These are phyloP conservation scores for Ogataea paraovalis DNA, from an alignment of 805 yeast genomes.

Conservation along the genomic window DNA sequence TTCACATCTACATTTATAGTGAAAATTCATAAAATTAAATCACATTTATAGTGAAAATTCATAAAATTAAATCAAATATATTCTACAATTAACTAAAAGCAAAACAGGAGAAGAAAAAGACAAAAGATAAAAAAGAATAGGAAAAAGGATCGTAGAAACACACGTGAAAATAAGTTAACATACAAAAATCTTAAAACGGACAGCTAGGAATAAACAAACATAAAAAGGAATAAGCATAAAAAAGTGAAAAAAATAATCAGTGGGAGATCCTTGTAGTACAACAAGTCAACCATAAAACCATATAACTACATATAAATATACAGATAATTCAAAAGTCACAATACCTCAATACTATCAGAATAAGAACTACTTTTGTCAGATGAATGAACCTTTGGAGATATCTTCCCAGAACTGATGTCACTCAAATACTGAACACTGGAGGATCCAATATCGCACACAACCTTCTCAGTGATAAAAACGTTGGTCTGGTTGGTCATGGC, in stretches of 20 bases:
- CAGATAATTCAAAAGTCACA: not conserved
- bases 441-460: conserved; percentile 8
- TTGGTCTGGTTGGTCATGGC: conserved; percentile 15
- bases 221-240: too few relatives aligned
- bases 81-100: not conserved
- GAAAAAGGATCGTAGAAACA: not conserved
- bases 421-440: conserved; percentile 20
- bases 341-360: not conserved
- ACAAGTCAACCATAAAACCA: too few relatives aligned
- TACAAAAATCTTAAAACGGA: not conserved
- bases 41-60: too few relatives aligned
- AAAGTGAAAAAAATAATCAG: too few relatives aligned
- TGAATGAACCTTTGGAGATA: conserved; percentile 6
- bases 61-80: too few relatives aligned
- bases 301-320: not conserved
- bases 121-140: not conserved
- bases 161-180: not conserved
- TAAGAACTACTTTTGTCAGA: not conserved
- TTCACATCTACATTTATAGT: too few relatives aligned
- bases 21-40: too few relatives aligned
- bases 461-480: conserved; percentile 18
- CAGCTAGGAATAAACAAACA: not conserved
- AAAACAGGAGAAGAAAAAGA: not conserved
- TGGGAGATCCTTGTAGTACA: too few relatives aligned
- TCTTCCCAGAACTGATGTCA: conserved; percentile 18